Evolutionary conservation across 139 green algal genomes (phyloP), one percentile per base, ranked within the genome.

Genomic region (Chlamydomonas incerta): DNA sequence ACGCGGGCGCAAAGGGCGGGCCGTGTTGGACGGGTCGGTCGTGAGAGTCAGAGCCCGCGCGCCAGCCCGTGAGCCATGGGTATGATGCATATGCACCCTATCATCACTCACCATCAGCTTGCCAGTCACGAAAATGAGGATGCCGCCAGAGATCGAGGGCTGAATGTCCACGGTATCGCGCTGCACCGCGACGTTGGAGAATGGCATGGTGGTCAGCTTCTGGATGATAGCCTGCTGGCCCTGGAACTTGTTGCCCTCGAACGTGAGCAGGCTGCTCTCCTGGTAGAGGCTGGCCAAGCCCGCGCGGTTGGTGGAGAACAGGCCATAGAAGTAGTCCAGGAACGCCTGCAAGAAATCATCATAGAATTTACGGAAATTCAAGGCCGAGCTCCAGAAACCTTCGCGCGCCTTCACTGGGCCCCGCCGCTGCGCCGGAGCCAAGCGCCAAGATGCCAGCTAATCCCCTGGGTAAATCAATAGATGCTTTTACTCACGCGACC

Each of bases 281-380:
- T 97, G 94, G 74, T 99, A 99, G 35, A 99, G 91, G 26, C 76
- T 88, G 0, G 73, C 90, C 29, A 99, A 90, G 0, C 74, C 90
- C 1, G 82, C 66, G 0, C 97, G 83, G 75, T 98, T 97, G 62
- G 71, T 94, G 68, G 98, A 95, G 82, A 99, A 99, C 2, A 97
- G 96, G 37, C 92, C 88, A 80, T 99, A 99, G 86, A 98, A 99
- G 93, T 99, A 97, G 47, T 96, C 89, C 34, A 97, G 91, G 84
- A 99, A 99, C 5, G 96, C 97, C 94, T 99, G 91, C 50, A 58
- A 33, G 24, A 10, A 68, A 81, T 35, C 18, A 60, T 35, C 70
- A 11, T 0, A 33, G 47, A 67, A 46, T 18, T 57, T 47, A n/a
- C n/a, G n/a, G n/a, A 35, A 77, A n/a, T 29, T 73, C 37, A 24